Evolutionary conservation across 768 basidiomycete genomes (phyloP).

Genomic region (Tulasnella sp.): DNA sequence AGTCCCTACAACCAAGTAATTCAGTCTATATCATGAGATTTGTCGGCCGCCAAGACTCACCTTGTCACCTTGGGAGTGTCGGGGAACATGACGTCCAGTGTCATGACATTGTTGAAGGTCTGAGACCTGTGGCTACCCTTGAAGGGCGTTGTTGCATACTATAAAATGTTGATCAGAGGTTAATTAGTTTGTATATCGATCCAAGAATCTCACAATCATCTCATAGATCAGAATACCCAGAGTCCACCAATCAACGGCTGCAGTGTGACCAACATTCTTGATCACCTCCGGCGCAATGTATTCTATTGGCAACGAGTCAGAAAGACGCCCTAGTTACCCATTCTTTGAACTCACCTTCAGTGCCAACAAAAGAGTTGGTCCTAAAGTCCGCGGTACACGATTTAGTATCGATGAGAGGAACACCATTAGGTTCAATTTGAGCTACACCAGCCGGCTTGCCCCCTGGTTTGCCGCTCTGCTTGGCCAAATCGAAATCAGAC

Average conservation of each 20-base stretch:
- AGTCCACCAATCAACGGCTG: conserved; percentile 99
- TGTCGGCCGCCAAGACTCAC: conserved; percentile 32
- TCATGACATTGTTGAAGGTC: conserved; percentile 91
- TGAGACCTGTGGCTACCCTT: conserved; percentile 90
- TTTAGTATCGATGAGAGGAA: conserved; percentile 91
- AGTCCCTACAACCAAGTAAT: conserved; percentile 40
- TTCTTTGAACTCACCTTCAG: conserved; percentile 59
- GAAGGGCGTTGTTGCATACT: conserved; percentile 99
- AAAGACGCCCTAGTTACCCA: conserved; percentile 5
- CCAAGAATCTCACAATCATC: conserved; percentile 66
- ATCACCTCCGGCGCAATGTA: conserved; percentile 99
- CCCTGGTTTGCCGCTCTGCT: conserved; percentile 78
- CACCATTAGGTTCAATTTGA: conserved; percentile 76
- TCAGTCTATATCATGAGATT: background rate
- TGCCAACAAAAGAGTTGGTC: conserved; percentile 98
- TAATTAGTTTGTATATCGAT: conserved; percentile 10
- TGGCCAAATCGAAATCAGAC: conserved; percentile 97
- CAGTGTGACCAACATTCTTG: conserved; percentile 89
- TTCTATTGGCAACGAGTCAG: conserved; percentile 41
- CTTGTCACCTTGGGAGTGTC: conserved; percentile 68
- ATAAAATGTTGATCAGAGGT: conserved; percentile 17
- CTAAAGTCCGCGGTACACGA: conserved; percentile 95
- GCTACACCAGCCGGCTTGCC: conserved; percentile 80
- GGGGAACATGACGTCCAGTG: conserved; percentile 72
- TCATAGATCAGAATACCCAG: conserved; percentile 96